phyloP scores from a whole-genome alignment of 2,329 filamentous ascomycete species.

The Fusarium sp. region DNA sequence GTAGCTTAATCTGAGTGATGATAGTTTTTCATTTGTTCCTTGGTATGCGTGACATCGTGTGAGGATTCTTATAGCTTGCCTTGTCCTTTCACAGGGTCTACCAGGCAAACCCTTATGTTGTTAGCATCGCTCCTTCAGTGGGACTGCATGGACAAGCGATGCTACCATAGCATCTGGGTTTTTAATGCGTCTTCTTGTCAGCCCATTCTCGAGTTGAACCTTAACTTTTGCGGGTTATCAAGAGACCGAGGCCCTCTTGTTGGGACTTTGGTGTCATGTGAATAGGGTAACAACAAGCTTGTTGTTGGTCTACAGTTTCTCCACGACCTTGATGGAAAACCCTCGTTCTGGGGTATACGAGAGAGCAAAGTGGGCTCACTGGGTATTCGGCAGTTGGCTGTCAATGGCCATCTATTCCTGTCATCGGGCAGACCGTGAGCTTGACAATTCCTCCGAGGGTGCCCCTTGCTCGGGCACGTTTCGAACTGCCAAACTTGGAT shows the following conservation, averaged over 20 bases:
- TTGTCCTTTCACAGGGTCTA: slow-evolving; percentile 6
- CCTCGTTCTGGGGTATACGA: slow-evolving; percentile 12
- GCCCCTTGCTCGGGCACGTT: slow-evolving; percentile 6
- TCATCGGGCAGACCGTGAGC: not conserved
- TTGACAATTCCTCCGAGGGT: slow-evolving; percentile 18
- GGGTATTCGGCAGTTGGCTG: slow-evolving; percentile 4
- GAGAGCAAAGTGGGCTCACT: slow-evolving; percentile 8
- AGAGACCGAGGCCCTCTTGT: slow-evolving; percentile 13
- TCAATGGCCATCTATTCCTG: not conserved
- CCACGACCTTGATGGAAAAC: not conserved
- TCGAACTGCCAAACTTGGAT: slow-evolving; percentile 1
- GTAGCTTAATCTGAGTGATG: slow-evolving; percentile 44
- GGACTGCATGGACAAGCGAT: slow-evolving; percentile 7
- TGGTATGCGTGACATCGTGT: slow-evolving; percentile 13
- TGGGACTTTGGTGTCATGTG: slow-evolving; percentile 11
- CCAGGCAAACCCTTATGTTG: not conserved
- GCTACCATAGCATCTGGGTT: slow-evolving; percentile 25
- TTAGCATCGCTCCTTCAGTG: not conserved
- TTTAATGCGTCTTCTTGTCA: slow-evolving; percentile 1
- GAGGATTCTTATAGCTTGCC: not conserved
- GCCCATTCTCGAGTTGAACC: slow-evolving; percentile 12
- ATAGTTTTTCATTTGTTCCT: slow-evolving; percentile 27
- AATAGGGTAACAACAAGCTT: slow-evolving; percentile 2
- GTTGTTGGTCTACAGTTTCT: slow-evolving; percentile 2
- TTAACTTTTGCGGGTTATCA: not conserved